Evolutionary conservation across 2,329 filamentous ascomycete genomes (phyloP).

Genomic region (Ustilaginoidea virens): DNA sequence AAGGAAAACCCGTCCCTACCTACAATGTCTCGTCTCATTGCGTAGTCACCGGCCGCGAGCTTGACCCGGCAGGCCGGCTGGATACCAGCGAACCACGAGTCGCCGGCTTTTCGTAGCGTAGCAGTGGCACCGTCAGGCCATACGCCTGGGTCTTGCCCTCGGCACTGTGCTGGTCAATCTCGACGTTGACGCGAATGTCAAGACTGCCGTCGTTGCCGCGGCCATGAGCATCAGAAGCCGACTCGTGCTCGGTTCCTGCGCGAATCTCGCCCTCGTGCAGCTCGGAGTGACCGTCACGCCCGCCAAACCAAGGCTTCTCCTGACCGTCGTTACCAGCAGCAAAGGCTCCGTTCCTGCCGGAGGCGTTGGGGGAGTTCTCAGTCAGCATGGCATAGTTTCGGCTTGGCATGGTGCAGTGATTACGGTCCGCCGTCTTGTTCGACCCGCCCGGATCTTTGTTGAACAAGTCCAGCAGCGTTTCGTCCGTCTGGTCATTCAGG

Average conservation of each 20-base stretch:
- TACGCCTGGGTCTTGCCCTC: conserved; percentile 71
- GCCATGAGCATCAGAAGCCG: conserved; percentile 44
- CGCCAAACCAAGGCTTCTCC: conserved; percentile 14
- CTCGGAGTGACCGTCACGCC: conserved; percentile 52
- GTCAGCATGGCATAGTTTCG: conserved; percentile 87
- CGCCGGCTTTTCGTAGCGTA: conserved; percentile 27
- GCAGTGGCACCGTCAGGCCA: conserved; percentile 66
- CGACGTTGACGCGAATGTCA: conserved; percentile 74
- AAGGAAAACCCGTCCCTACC: no score
- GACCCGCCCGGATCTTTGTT: conserved; percentile 67
- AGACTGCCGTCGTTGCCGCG: conserved; percentile 44
- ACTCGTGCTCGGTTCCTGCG: conserved; percentile 64
- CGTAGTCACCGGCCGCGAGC: background rate
- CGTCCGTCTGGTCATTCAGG: conserved; percentile 59
- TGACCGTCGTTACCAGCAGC: conserved; percentile 8
- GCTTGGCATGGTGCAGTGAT: conserved; percentile 80
- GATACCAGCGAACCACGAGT: no score
- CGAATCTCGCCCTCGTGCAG: conserved; percentile 63
- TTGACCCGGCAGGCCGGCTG: no score
- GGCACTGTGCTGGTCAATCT: conserved; percentile 70
- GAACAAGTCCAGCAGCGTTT: conserved; percentile 89
- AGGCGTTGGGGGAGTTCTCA: conserved; percentile 58
- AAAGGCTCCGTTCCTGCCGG: conserved; percentile 11
- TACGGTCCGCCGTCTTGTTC: conserved; percentile 59
- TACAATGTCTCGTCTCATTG: no score